A percentile compares a stretch with the other conserved stretches of the same genome.
phyloP scores from a whole-genome alignment of 2,329 filamentous ascomycete genomes.

The Aureobasidium sp. region DNA sequence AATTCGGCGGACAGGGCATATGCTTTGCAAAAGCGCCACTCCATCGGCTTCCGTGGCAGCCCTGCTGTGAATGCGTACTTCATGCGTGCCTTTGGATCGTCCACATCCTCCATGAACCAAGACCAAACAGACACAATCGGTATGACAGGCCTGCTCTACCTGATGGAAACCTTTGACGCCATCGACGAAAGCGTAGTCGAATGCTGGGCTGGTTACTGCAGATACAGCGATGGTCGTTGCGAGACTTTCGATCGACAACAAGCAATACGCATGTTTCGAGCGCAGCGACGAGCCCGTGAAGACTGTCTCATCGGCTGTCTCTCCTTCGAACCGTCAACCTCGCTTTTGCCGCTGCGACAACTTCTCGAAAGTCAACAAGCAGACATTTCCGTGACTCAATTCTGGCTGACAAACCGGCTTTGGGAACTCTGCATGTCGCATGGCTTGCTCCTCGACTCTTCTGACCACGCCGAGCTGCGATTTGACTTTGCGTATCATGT shows the following conservation, averaged over 20 bases:
- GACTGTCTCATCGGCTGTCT: constrained; percentile 31
- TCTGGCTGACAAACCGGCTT: constrained; percentile 38
- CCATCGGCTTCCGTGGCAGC: constrained; percentile 37
- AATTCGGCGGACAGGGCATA: constrained; percentile 29
- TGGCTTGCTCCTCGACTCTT: constrained; percentile 30
- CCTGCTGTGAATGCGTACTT: constrained; percentile 35
- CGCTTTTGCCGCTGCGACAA: constrained; percentile 20
- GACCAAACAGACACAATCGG: constrained; percentile 36
- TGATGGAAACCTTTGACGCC: constrained; percentile 40
- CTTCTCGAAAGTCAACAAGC: constrained; percentile 36
- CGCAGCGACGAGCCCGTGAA: constrained; percentile 22
- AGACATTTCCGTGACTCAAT: constrained; percentile 37
- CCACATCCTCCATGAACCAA: constrained; percentile 36
- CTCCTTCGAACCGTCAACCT: constrained; percentile 32
- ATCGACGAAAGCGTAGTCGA: constrained; percentile 39
- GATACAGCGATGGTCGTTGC: constrained; percentile 24
- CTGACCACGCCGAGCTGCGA: constrained; percentile 33
- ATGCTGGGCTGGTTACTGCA: constrained; percentile 39
- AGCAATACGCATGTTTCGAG: constrained; percentile 29
- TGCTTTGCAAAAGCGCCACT: constrained; percentile 36
- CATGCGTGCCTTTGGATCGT: constrained; percentile 34
- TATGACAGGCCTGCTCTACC: constrained; percentile 37
- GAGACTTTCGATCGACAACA: constrained; percentile 31
- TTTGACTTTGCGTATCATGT: constrained; percentile 30
- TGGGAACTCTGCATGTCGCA: constrained; percentile 38